A percentile compares a stretch with the other conserved stretches of the same genome.
Conservation (phyloP, 441 rosid genomes). For the Pelargonium myrrhifolium region DNA sequence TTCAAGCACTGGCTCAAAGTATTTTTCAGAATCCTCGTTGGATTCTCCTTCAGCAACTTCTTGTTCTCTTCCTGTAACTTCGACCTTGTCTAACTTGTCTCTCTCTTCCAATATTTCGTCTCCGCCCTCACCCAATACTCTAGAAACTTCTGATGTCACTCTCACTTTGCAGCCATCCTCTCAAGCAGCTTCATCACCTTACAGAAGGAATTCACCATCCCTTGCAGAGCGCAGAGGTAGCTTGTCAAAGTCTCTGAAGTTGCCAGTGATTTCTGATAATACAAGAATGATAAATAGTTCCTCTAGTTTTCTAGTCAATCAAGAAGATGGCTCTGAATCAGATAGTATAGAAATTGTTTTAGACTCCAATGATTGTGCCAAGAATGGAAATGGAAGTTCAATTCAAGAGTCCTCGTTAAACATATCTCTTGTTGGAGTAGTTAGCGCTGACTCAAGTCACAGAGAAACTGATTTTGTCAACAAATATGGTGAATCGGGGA, state of each 20-base stretch:
- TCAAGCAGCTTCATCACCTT: conserved; percentile 28
- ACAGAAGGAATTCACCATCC: conserved; percentile 47
- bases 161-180: conserved; percentile 27
- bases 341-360: conserved; percentile 47
- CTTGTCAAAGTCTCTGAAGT: conserved; percentile 56
- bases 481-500: conserved; percentile 24
- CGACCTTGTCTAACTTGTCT: conserved; percentile 54
- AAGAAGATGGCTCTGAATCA: conserved; percentile 33
- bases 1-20: conserved; percentile 51
- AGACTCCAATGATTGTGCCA: conserved; percentile 35
- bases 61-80: conserved; percentile 42
- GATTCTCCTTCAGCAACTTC: conserved; percentile 62
- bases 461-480: conserved; percentile 30
- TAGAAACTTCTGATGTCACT: conserved; percentile 30
- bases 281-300: conserved; percentile 25
- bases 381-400: conserved; percentile 32
- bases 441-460: conserved; percentile 26
- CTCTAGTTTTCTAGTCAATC: conserved; percentile 20
- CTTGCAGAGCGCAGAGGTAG: conserved; percentile 86
- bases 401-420: conserved; percentile 25
- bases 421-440: conserved; percentile 30
- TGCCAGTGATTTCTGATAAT: conserved; percentile 50
- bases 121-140: conserved; percentile 24
- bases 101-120: conserved; percentile 36
- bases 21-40: conserved; percentile 46